Conservation (phyloP, 139 green algal genomes). For the Chlamydomonas sp. region DNA sequence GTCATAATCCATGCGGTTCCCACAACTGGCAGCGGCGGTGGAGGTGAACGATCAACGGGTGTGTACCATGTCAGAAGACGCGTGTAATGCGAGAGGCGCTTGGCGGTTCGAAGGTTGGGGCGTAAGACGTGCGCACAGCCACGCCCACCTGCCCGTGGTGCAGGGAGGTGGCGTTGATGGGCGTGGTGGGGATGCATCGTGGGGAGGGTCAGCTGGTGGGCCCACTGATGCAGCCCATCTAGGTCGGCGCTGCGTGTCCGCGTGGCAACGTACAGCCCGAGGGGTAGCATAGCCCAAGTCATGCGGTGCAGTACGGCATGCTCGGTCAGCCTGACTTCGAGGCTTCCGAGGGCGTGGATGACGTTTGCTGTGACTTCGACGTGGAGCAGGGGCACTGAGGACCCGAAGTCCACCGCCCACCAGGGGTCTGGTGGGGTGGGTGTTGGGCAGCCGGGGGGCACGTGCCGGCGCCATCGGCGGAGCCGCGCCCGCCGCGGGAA, state of each 20-base stretch:
- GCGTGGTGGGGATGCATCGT: background rate
- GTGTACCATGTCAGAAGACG: background rate
- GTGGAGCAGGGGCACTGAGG: background rate
- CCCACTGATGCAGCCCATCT: background rate
- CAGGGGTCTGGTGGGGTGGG: background rate
- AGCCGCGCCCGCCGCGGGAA: background rate
- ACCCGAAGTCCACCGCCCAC: conserved; percentile 17
- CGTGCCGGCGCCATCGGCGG: conserved; percentile 8
- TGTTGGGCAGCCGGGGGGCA: background rate
- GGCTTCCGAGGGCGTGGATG: background rate
- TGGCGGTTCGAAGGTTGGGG: background rate
- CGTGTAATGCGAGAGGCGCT: background rate
- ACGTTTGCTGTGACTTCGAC: conserved; percentile 11
- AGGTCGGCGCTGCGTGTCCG: background rate
- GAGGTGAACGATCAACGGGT: background rate
- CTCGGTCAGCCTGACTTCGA: conserved; percentile 1
- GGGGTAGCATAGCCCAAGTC: background rate
- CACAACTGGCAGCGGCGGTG: background rate
- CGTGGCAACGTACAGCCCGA: background rate
- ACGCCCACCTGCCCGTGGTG: conserved; percentile 22
- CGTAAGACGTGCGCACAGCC: background rate
- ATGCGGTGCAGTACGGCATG: background rate
- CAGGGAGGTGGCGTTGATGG: background rate
- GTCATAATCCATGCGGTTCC: background rate
- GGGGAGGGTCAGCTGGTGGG: conserved; percentile 5